A percentile compares a stretch with the other conserved stretches of the same genome.
Evolutionary conservation across 352 stramenopile genomes (phyloP).

Genomic region (Pythium aquatile): DNA sequence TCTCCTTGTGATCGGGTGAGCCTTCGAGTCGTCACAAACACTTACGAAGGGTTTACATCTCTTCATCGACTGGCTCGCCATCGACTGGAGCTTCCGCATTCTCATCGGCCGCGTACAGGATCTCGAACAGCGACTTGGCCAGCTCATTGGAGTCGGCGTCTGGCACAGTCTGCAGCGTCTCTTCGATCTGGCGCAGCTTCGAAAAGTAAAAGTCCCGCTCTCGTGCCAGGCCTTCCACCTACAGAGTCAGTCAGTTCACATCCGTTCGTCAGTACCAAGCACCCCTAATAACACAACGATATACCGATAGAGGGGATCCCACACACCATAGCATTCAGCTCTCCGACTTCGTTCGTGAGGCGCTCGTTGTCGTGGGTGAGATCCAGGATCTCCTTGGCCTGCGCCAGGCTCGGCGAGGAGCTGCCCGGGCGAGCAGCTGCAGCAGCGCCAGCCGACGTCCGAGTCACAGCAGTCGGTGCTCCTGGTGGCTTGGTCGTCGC

Average conservation of each 20-base stretch:
- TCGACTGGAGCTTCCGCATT: conserved; percentile 22
- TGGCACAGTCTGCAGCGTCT: conserved; percentile 88
- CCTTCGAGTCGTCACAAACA: neutral
- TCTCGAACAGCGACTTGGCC: conserved; percentile 79
- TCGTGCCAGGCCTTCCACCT: conserved; percentile 89
- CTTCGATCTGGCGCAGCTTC: conserved; percentile 98
- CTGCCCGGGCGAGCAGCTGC: conserved; percentile 16
- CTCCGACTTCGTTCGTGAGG: conserved; percentile 76
- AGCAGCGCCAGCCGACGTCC: conserved; percentile 22
- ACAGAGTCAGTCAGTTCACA: conserved; percentile 7
- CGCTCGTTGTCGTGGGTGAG: conserved; percentile 59
- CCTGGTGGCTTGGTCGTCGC: conserved; percentile 39
- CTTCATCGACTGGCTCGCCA: conserved; percentile 37
- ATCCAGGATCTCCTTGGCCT: conserved; percentile 80
- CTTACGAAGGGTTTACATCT: conserved; percentile 20
- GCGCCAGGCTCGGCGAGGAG: conserved; percentile 33
- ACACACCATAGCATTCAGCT: conserved; percentile 69
- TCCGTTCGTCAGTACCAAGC: neutral
- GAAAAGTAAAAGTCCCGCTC: conserved; percentile 99
- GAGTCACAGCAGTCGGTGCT: conserved; percentile 33
- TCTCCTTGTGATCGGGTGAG: neutral
- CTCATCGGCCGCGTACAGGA: conserved; percentile 81
- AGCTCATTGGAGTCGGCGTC: conserved; percentile 56
- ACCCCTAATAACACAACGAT: neutral
- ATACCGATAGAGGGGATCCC: neutral